Conservation (phyloP, 495 filamentous ascomycete genomes). For the Cercophora sp. region DNA sequence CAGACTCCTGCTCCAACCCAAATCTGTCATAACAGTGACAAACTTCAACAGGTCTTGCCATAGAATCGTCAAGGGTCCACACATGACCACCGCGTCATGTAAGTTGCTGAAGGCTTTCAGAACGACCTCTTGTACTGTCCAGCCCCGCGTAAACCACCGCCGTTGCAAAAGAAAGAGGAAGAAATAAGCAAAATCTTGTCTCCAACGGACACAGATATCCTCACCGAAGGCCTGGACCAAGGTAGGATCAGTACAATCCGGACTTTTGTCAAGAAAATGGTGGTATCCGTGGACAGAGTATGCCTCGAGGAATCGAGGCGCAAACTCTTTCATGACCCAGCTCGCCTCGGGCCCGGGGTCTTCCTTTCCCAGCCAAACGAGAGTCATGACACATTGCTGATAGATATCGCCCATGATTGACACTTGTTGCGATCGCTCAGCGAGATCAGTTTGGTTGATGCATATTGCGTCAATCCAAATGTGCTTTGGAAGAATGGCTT, state of each 20-base stretch:
- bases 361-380: neutral
- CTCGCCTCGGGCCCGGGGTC: neutral
- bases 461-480: neutral
- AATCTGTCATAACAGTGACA: neutral
- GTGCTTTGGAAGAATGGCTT: neutral
- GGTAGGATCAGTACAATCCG: neutral
- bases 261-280: neutral
- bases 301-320: neutral
- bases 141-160: neutral
- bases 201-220: neutral
- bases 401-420: neutral
- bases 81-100: neutral
- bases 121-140: neutral
- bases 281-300: neutral
- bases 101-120: neutral
- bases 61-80: neutral
- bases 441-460: slow-evolving; percentile 1
- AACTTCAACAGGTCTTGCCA: neutral
- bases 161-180: neutral
- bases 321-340: neutral
- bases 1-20: neutral
- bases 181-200: neutral
- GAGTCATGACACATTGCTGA: neutral
- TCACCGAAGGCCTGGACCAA: neutral
- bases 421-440: neutral